phyloP scores from a whole-genome alignment of 306 rosid species.

The Sicyos baderoa region DNA sequence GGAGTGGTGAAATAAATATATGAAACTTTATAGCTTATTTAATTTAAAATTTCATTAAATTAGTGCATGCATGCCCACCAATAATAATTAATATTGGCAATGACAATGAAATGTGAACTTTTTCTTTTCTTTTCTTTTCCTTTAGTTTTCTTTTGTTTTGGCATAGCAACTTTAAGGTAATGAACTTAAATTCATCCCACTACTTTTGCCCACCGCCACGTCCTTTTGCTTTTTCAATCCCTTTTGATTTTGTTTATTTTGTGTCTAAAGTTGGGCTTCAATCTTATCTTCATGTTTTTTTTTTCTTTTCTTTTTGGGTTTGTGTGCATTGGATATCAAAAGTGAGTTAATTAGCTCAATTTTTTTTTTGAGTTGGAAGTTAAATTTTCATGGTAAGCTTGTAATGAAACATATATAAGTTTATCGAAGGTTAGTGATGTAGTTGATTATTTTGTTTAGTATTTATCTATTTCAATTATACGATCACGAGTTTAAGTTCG shows the following conservation, averaged over 20 bases:
- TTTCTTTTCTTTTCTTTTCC: background rate
- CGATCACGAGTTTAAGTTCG: no score
- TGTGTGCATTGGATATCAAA: background rate
- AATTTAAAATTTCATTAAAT: background rate
- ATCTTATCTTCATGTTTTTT: conserved; percentile 9
- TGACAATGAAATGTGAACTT: background rate
- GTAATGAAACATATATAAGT: no score
- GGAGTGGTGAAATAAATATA: background rate
- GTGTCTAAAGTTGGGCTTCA: background rate
- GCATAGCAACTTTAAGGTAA: background rate
- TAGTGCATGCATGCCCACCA: background rate
- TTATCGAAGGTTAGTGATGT: no score
- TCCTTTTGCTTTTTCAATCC: background rate
- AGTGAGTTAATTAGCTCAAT: no score
- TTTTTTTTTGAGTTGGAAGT: no score
- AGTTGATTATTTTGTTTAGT: no score
- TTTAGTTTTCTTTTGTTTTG: conserved; percentile 1
- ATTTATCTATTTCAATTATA: no score
- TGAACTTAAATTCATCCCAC: background rate
- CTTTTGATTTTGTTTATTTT: background rate
- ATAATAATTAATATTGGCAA: background rate
- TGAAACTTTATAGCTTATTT: background rate
- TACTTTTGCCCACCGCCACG: conserved; percentile 12
- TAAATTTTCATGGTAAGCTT: no score
- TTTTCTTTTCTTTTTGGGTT: no score